Evolutionary conservation across 805 yeast species (phyloP).

Genomic region (Candida montana): DNA sequence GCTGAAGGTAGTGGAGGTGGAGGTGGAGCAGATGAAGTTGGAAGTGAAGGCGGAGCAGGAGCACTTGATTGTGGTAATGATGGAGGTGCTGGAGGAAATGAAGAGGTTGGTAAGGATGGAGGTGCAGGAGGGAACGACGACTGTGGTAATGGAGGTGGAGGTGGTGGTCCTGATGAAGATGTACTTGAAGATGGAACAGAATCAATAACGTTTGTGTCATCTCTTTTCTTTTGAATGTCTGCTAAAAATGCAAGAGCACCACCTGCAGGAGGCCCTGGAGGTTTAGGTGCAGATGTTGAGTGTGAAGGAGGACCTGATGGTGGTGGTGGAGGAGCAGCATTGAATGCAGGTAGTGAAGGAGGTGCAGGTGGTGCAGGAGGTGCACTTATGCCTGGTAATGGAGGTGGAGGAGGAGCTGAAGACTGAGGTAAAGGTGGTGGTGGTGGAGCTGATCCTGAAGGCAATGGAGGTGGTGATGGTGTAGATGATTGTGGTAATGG

Average conservation of each 20-base stretch:
- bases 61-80: constrained; percentile 23
- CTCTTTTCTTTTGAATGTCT: constrained; percentile 51
- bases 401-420: constrained; percentile 19
- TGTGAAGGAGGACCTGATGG: constrained; percentile 15
- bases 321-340: constrained; percentile 12
- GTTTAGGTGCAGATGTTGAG: constrained; percentile 14
- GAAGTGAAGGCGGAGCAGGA: constrained; percentile 12
- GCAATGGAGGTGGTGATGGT: constrained; percentile 12
- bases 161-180: constrained; percentile 5
- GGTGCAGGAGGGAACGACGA: constrained; percentile 9
- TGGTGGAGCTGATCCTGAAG: constrained; percentile 1
- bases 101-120: constrained; percentile 21
- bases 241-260: constrained; percentile 49
- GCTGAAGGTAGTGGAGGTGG: constrained; percentile 19
- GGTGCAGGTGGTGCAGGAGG: constrained; percentile 17
- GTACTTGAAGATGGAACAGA: constrained; percentile 21
- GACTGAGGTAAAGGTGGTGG: constrained; percentile 24
- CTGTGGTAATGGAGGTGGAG: constrained; percentile 10
- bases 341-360: constrained; percentile 12
- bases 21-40: constrained; percentile 16
- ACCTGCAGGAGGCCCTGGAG: constrained; percentile 17
- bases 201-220: constrained; percentile 45
- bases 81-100: constrained; percentile 13
- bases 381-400: constrained; percentile 9
- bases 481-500: constrained; percentile 12